Evolutionary conservation across 352 stramenopile genomes (phyloP), one percentile per base, ranked within the genome.

Genomic region (Globisporangium rhizosaccharum): DNA sequence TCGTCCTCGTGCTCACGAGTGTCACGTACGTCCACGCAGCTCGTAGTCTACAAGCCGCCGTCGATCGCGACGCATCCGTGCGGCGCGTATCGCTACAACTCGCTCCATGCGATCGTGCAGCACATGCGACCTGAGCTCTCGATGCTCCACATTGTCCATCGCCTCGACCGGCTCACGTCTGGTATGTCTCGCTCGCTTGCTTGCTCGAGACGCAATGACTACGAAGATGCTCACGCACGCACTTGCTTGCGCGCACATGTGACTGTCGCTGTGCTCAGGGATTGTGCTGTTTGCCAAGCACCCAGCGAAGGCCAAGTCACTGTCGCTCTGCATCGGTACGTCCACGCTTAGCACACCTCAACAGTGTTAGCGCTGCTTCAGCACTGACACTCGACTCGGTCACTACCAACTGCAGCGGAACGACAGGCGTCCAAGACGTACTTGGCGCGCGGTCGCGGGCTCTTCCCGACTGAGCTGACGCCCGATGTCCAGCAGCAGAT

Each of bases 111-210:
- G 37, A 96, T 96, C 50, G 26, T 96, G 25, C 72, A 86, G 56
- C 70, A 79, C 53, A 79, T 66, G 55, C 82, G 92, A 11, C 78
- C 82, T 1, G 76, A 96, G 57, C 67, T 96, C 42, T 66, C 69
- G 9, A 59, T 79, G 56, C 72, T 97, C 20, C 78, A 93, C 62
- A 90, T 97, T 49, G 91, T 98, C 50, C 94, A 99, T 76, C 94
- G 96, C 18, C 78, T 99, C 15, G 96, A 99, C 79, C 82, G 94
- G 15, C 81, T 99, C 37, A 99, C 96, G 17, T 98, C 92, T 17
- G 96, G 96, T 71, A 30, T 3, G 45, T 50, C 3, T 28, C 36
- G 15, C 2, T 37, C 49, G 28, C 41, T 18, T 12, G 5, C 28
- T 0, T 2, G 52, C 25, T 11, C 2, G 6, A 10, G 14, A 46